These are phyloP conservation scores for Ogataea pilisensis DNA, from an alignment of 805 yeast genomes.

Conservation along the genomic window DNA sequence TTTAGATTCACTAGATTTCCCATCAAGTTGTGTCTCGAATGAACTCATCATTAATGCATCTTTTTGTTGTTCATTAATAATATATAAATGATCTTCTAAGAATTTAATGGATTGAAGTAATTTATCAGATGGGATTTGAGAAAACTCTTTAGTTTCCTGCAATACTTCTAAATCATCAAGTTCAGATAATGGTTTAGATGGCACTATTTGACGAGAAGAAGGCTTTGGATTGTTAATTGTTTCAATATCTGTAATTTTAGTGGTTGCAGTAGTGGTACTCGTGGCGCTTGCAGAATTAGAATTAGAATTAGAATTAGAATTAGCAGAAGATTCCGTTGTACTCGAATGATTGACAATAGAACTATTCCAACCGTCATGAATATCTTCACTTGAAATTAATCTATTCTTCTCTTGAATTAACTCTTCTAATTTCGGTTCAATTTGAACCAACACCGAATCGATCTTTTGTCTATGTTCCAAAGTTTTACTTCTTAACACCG, in stretches of 20 bases:
- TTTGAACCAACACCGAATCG: conserved; percentile 58
- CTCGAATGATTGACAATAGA: conserved; percentile 67
- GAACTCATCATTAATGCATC: conserved; percentile 93
- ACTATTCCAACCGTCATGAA: conserved; percentile 87
- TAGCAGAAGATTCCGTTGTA: neutral
- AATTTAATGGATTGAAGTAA: conserved; percentile 47
- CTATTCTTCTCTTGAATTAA: conserved; percentile 65
- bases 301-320: neutral
- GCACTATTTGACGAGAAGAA: conserved; percentile 13
- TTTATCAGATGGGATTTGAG: conserved; percentile 49
- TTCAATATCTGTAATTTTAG: conserved; percentile 15
- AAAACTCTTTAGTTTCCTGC: conserved; percentile 63
- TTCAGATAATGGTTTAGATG: conserved; percentile 31
- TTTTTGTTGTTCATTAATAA: conserved; percentile 78
- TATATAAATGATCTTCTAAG: conserved; percentile 56
- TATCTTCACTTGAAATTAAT: conserved; percentile 85
- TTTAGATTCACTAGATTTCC: conserved; percentile 48
- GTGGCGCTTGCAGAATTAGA: conserved; percentile 13
- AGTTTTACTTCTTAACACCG: conserved; percentile 37
- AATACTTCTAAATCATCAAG: conserved; percentile 51
- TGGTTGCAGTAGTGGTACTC: conserved; percentile 19
- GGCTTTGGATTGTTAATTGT: conserved; percentile 28
- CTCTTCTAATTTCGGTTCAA: conserved; percentile 60
- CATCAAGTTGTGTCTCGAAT: conserved; percentile 73
- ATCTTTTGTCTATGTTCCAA: conserved; percentile 67